Evolutionary conservation across 73 alveolate genomes (phyloP), one percentile per base, ranked within the genome.

Genomic region (Diophrys appendiculata): DNA sequence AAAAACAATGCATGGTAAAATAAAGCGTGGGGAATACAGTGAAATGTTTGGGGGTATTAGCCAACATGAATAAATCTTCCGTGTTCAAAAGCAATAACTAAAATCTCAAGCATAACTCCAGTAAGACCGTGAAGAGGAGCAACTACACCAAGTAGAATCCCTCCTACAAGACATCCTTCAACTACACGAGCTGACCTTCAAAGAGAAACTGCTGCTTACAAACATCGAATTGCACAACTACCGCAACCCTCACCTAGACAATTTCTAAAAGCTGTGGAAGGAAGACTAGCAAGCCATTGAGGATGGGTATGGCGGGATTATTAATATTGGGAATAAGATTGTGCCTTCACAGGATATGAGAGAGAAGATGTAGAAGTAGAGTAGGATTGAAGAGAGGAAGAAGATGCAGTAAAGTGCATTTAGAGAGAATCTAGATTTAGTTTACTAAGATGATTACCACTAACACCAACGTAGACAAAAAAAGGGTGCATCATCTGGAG

Each of bases 181-280:
- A 67, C 43, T 67, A 24, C 23, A 29, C 3, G 75, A 67, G 75
- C 23, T 54, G 3, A 67, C 75, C 5, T 67, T 67, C 75, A 67
- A 67, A 67, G 75, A 67, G 75, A 23, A 25, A 26, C 18, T 25
- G 24, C 43, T 67, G 23, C 11, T 29, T 31, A 67, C 25, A 3
- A 31, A 67, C 24, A 25, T 31, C 11, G 25, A 25, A 2, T 18
- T 67, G 24, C 23, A 27, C 26, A 23, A 67, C 5, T 67, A 67
- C 54, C 2, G 53, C 3, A 67, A 67, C 54, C 75, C 31, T n/a
- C 54, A 23, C 23, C 5, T 67, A 31, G 75, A 67, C 27, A 26
- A 28, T 67, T 28, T 67, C 53, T 25, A 67, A 28, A n/a, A 23
- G 5, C 29, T 25, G 24, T 67, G 75, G 75, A 3, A 67, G 75